These are phyloP conservation scores for Paraconiothyrium brasiliense DNA, from an alignment of 2,329 filamentous ascomycete species.

Conservation along the genomic window DNA sequence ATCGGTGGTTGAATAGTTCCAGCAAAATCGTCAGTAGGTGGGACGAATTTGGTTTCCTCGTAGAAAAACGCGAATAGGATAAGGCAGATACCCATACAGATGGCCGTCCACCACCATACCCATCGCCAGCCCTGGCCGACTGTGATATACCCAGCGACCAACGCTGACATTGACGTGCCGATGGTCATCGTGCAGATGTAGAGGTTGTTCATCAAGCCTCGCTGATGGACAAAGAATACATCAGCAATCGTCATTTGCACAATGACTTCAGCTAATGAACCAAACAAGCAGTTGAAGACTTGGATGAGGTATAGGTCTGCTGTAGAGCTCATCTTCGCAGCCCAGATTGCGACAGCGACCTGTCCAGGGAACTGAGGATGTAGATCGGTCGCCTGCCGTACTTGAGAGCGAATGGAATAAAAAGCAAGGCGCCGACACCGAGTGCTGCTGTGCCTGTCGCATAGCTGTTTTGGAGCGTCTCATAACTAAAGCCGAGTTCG, in stretches of 20 bases:
- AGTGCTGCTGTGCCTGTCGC: conserved; percentile 56
- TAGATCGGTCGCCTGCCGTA: conserved; percentile 59
- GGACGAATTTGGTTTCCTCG: conserved; percentile 46
- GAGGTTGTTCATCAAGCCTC: conserved; percentile 58
- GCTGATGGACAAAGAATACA: conserved; percentile 60
- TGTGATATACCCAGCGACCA: conserved; percentile 49
- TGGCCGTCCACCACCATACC: conserved; percentile 50
- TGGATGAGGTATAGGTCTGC: conserved; percentile 58
- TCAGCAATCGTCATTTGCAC: conserved; percentile 60
- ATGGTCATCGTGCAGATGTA: conserved; percentile 53
- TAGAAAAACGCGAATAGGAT: conserved; percentile 56
- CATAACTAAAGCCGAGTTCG: conserved; percentile 55
- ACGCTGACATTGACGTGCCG: conserved; percentile 34
- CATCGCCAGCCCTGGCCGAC: conserved; percentile 59
- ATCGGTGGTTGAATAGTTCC: background rate
- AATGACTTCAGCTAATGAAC: conserved; percentile 55
- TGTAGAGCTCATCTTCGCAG: conserved; percentile 53
- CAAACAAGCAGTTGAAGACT: conserved; percentile 55
- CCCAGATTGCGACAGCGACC: conserved; percentile 54
- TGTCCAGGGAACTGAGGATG: conserved; percentile 53
- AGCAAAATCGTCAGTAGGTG: conserved; percentile 17
- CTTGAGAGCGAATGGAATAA: conserved; percentile 59
- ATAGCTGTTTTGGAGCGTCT: conserved; percentile 56
- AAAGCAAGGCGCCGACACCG: conserved; percentile 53
- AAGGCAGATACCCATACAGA: conserved; percentile 52